Percentiles rank a stretch among this genome's conserved stretches.
Evolutionary conservation across 495 filamentous ascomycete species (phyloP).

Genomic region (Hypomontagnella monticulosa): DNA sequence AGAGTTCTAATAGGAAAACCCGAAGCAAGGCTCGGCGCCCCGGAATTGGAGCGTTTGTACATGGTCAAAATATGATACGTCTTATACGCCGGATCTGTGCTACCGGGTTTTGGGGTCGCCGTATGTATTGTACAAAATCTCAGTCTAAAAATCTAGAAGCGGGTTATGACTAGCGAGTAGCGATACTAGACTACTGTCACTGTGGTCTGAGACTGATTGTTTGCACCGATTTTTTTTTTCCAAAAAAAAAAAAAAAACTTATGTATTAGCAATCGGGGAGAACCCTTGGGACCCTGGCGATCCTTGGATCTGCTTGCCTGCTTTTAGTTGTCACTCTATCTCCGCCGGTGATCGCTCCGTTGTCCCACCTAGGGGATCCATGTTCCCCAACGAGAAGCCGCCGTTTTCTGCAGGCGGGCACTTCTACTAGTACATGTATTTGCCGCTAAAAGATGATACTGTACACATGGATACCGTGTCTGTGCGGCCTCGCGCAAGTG

Average conservation of each 20-base stretch:
- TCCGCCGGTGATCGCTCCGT: slow-evolving; percentile 38
- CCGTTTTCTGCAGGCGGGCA: slow-evolving; percentile 30
- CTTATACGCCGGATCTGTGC: slow-evolving; percentile 24
- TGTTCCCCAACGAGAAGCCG: slow-evolving; percentile 18
- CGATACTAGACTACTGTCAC: too few relatives aligned
- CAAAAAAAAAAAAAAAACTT: too few relatives aligned
- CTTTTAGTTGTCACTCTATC: slow-evolving; percentile 20
- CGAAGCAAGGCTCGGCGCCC: slow-evolving; percentile 7
- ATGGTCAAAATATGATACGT: too few relatives aligned
- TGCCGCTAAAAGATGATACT: slow-evolving; percentile 28
- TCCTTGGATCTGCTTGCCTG: slow-evolving; percentile 37
- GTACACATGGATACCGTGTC: slow-evolving; percentile 2
- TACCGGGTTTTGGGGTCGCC: slow-evolving; percentile 19
- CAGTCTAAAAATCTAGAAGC: slow-evolving; percentile 14
- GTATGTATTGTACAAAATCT: slow-evolving; percentile 2
- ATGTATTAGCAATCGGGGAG: slow-evolving; percentile 13
- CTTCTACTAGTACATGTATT: too few relatives aligned
- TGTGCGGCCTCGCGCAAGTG: slow-evolving; percentile 18
- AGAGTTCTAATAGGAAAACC: slow-evolving; percentile 13
- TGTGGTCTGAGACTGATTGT: too few relatives aligned
- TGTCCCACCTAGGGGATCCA: slow-evolving; percentile 22
- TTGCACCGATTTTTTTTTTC: too few relatives aligned
- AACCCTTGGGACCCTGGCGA: slow-evolving; percentile 35
- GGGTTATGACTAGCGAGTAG: background rate
- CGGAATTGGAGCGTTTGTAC: background rate